Conservation (phyloP, 1,284 basidiomycete species). For the Cryptococcus floricola region DNA sequence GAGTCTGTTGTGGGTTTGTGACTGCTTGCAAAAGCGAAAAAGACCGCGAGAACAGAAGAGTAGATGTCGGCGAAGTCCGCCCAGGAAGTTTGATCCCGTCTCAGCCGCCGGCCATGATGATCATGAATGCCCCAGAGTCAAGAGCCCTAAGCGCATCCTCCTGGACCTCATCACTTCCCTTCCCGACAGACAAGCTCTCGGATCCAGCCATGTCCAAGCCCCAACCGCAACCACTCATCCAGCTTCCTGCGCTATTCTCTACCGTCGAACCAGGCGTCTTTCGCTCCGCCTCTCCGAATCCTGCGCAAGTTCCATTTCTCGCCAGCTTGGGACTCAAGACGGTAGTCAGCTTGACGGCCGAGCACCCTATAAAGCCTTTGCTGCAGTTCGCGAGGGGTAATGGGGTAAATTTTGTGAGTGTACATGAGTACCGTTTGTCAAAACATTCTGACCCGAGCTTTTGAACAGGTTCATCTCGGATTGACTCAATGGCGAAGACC, state of each 20-base stretch:
- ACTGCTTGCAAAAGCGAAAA: no score
- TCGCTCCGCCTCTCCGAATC: slow-evolving; percentile 40
- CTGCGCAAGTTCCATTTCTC: slow-evolving; percentile 42
- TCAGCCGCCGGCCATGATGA: no score
- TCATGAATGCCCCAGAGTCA: no score
- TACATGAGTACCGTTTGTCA: not conserved
- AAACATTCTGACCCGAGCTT: not conserved
- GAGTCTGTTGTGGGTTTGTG: no score
- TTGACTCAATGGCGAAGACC: slow-evolving; percentile 37
- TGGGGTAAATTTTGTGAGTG: slow-evolving; percentile 38
- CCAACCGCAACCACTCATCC: slow-evolving; percentile 30
- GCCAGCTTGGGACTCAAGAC: slow-evolving; percentile 36
- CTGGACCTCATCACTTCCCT: no score
- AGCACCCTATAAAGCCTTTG: slow-evolving; percentile 42
- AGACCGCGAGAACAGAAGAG: no score
- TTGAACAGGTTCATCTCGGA: slow-evolving; percentile 39
- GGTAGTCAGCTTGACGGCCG: slow-evolving; percentile 43
- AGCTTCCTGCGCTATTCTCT: slow-evolving; percentile 40
- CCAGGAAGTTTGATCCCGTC: no score
- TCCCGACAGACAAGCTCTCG: not conserved
- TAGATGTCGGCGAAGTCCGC: no score
- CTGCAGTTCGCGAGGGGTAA: slow-evolving; percentile 22
- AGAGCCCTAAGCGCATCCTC: no score
- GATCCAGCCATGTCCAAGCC: not conserved
- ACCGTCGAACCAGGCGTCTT: slow-evolving; percentile 44